Percentiles rank a stretch among this genome's conserved stretches.
These are phyloP conservation scores for Isatis lusitanica DNA, from an alignment of 441 rosid species.

Conservation along the genomic window DNA sequence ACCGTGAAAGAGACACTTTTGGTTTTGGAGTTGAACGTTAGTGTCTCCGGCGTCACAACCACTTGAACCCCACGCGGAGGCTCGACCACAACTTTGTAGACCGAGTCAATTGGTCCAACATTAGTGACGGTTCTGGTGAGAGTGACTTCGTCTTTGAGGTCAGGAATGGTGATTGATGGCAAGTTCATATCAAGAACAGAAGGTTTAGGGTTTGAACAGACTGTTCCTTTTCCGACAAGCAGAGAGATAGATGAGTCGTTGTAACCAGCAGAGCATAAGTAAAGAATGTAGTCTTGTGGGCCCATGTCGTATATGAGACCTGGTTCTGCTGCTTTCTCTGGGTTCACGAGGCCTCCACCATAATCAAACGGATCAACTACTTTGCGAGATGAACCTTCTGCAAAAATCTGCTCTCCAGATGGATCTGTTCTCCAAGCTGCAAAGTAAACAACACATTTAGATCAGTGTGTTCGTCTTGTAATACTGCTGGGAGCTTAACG, in stretches of 20 bases:
- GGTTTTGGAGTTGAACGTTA: conserved; percentile 36
- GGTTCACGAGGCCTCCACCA: conserved; percentile 8
- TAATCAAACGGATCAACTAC: conserved; percentile 3
- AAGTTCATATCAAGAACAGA: neutral
- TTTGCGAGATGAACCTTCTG: neutral
- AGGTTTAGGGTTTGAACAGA: neutral
- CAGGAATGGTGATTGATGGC: neutral
- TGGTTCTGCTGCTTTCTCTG: neutral
- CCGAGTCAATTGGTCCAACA: conserved; percentile 21
- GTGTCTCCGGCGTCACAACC: conserved; percentile 38
- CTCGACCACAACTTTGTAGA: conserved; percentile 37
- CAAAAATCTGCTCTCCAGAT: neutral
- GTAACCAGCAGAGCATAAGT: neutral
- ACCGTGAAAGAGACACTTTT: conserved; percentile 36
- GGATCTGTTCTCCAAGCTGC: conserved; percentile 3
- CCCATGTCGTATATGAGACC: conserved; percentile 5
- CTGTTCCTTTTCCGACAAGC: neutral
- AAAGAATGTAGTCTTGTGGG: neutral
- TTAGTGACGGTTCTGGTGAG: conserved; percentile 1
- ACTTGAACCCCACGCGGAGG: conserved; percentile 40
- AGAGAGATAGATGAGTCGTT: conserved; percentile 1
- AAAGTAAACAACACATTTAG: neutral
- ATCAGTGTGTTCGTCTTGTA: neutral
- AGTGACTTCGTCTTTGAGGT: neutral
- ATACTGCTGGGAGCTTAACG: neutral